Base-by-base conservation (phyloP, 306 rosid species). In the Glycine latifolia region DNA sequence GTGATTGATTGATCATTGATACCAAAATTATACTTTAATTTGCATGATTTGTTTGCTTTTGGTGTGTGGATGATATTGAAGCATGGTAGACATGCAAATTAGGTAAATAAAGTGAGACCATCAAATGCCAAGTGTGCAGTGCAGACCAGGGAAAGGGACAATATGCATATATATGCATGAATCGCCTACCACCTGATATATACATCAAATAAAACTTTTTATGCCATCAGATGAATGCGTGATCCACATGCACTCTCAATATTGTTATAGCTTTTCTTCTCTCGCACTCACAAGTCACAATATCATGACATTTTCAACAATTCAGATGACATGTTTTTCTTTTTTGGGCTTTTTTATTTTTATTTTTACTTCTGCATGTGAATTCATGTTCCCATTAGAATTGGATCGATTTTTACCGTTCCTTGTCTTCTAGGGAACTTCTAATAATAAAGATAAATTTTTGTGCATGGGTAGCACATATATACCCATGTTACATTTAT, bases 151-250 rank as follows among this genome's bases (percentile, higher is more conserved):
- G 41, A 37, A 37, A 37, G 41, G 3, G 41, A 37, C 41, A 37
- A 61, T 61, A n/a, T 12, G 0, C 31, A 26, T 0, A 26, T 26
- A 26, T 26, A 26, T 26, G 31, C 20, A 79, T 73, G 79, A 49
- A 72, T 65, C 66, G 66, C 84, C 79, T 67, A 81, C 84, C 67
- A 61, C 79, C 75, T 81, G 74, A 73, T 72, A 74, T 41, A 75
- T 17, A 55, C 61, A 41, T 72, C 52, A 13, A 61, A 20, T 79
- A 46, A 20, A 12, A 52, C 84, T 35, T 52, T 79, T 14, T 48
- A 31, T 70, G 59, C 13, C 62, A 55, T 55, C 26, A 55, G 61
- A 55, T 55, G 16, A 54, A 14, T 5, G 9, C 61, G 0, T 5
- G 8, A 53, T 26, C 31, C 31, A 3, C 41, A 37, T 37, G 41